These are phyloP conservation scores for Arthroderma uncinatum DNA, from an alignment of 2,329 filamentous ascomycete species.

Conservation along the genomic window DNA sequence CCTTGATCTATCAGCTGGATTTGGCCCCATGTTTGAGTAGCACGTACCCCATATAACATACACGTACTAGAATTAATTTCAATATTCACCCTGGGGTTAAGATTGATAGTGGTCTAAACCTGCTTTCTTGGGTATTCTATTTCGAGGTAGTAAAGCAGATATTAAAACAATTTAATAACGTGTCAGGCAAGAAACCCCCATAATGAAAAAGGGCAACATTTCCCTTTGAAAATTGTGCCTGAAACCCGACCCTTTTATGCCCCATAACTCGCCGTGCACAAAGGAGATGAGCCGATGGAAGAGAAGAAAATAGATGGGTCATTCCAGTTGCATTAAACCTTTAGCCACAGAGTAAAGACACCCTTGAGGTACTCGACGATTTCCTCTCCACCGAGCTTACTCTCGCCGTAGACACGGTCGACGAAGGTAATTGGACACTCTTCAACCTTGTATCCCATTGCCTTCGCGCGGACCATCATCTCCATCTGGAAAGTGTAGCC, in stretches of 20 bases:
- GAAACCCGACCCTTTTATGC: slow-evolving; percentile 6
- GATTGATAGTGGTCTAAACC: neutral
- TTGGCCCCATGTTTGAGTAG: neutral
- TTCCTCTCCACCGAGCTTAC: slow-evolving; percentile 86
- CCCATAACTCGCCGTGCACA: slow-evolving; percentile 12
- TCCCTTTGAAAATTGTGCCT: slow-evolving; percentile 1
- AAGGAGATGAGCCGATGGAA: slow-evolving; percentile 8
- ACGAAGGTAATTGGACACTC: slow-evolving; percentile 97
- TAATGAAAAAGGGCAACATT: slow-evolving; percentile 1
- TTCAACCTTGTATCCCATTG: slow-evolving; percentile 83
- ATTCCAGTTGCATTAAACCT: slow-evolving; percentile 44
- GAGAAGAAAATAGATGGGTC: slow-evolving; percentile 10
- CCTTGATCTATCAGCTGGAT: neutral
- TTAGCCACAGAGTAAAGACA: slow-evolving; percentile 64
- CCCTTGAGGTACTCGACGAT: slow-evolving; percentile 94
- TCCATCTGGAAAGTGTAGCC: slow-evolving; percentile 99
- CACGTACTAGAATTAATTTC: too few relatives aligned
- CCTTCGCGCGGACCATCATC: slow-evolving; percentile 96
- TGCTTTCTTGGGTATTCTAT: neutral
- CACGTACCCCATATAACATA: neutral
- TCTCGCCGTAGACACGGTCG: slow-evolving; percentile 88
- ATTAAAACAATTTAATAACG: neutral
- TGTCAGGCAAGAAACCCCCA: neutral
- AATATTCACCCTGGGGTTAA: neutral
- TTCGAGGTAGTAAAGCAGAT: neutral